phyloP scores from a whole-genome alignment of 2,329 filamentous ascomycete species.

The Colletotrichum camelliae region DNA sequence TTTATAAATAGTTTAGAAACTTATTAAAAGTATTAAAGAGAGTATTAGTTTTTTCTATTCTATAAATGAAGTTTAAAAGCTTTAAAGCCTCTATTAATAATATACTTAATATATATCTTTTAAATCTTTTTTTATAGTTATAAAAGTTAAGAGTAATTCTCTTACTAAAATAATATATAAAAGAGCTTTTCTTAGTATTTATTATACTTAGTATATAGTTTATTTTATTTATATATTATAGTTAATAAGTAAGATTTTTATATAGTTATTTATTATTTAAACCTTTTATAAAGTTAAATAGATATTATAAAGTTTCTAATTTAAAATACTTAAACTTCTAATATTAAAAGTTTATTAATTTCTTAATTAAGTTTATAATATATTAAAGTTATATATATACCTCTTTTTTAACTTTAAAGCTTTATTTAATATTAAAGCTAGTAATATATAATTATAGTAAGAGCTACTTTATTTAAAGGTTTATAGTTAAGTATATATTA shows the following conservation, averaged over 20 bases:
- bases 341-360: too few species aligned
- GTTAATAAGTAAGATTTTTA: not conserved
- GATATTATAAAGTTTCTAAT: fast-evolving
- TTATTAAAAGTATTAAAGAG: fast-evolving
- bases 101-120: not conserved
- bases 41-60: not conserved
- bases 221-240: not conserved
- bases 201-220: too few species aligned
- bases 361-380: too few species aligned
- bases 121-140: not conserved
- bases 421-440: not conserved
- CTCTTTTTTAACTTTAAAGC: not conserved
- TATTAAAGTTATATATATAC: not conserved
- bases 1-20: too few species aligned
- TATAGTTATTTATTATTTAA: not conserved
- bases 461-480: too few species aligned
- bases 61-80: not conserved
- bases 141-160: not conserved
- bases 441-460: not conserved
- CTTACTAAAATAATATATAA: not conserved
- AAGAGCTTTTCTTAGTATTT: not conserved
- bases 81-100: not conserved
- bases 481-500: too few species aligned
- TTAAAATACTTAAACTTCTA: not conserved
- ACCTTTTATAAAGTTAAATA: not conserved